Evolutionary conservation across 192 early-diverging fungal genomes (phyloP).

Genomic region (Endogone sp.): DNA sequence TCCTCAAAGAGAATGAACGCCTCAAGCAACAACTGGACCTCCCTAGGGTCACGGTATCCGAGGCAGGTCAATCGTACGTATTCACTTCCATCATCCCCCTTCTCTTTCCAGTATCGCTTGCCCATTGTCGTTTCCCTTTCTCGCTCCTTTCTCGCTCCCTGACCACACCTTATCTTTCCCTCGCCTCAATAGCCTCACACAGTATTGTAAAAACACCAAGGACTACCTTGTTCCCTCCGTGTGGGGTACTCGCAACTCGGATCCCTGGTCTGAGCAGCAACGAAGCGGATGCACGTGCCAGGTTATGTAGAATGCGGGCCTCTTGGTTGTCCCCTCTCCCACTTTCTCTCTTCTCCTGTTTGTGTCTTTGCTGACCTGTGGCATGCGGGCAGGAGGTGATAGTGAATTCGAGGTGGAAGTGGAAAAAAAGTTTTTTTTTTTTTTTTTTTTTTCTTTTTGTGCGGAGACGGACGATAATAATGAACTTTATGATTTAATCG

Average conservation of each 20-base stretch:
- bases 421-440: too few relatives aligned
- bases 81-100: background rate
- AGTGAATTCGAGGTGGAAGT: too few relatives aligned
- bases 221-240: constrained; percentile 38
- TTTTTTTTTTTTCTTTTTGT: too few relatives aligned
- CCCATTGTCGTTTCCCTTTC: background rate
- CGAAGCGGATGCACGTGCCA: constrained; percentile 16
- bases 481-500: too few relatives aligned
- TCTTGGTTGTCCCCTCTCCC: background rate
- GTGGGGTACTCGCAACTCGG: constrained; percentile 45
- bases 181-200: constrained; percentile 23
- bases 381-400: background rate
- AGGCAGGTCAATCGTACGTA: constrained; percentile 28
- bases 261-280: constrained; percentile 45
- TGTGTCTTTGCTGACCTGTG: background rate
- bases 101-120: background rate
- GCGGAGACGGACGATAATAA: too few relatives aligned
- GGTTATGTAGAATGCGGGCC: constrained; percentile 3
- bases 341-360: background rate
- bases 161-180: constrained; percentile 1
- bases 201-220: constrained; percentile 31
- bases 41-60: constrained; percentile 33
- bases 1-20: constrained; percentile 30
- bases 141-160: background rate
- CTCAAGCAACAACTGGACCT: constrained; percentile 37